Evolutionary conservation across 179 eudicot species (phyloP), one percentile per base, ranked within the genome.

Genomic region (Gypsophila paniculata): DNA sequence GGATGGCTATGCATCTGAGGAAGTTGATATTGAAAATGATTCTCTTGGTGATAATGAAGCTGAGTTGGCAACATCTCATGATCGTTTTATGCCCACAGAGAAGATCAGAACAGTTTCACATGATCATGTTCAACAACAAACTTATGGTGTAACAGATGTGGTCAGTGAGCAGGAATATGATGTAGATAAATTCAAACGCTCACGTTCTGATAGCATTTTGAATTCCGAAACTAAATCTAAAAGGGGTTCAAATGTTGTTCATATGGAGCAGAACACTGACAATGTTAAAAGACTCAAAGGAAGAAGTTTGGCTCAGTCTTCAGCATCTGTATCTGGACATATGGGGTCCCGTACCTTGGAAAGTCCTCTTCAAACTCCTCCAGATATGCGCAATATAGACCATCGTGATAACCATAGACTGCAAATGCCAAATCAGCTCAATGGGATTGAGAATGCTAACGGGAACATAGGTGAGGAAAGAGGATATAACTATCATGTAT

Each of bases 1-100:
- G 72, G 87, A 85, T 81, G 86, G 77, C 68, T 81, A 82, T 78
- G 87, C 72, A 25, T 83, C 88, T 75, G 89, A 87, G 76, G 79
- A 79, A 68, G 79, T 88, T 78, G 97, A 88, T 61, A 85, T 88
- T 79, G 96, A 86, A 68, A 76, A 65, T 10, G 80, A 73, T 69
- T 79, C 68, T 69, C 77, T 70, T 59, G 87, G 78, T 68, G 85
- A 79, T 76, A 82, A 85, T 39, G 85, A 74, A 67, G 81, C 78
- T 74, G 82, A 81, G 44, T 63, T 80, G 67, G 77, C 74, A 46
- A 52, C 63, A 69, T 72, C 84, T 74, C 69, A 32, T 49, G 69
- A 72, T 39, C 77, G 63, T 69, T 77, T 74, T 70, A 73, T 76
- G 22, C 72, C 79, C 75, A 74, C 71, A 23, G 82, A 84, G 75